Base-by-base conservation (phyloP, 352 stramenopile species). In the Nothophytophthora sp. region DNA sequence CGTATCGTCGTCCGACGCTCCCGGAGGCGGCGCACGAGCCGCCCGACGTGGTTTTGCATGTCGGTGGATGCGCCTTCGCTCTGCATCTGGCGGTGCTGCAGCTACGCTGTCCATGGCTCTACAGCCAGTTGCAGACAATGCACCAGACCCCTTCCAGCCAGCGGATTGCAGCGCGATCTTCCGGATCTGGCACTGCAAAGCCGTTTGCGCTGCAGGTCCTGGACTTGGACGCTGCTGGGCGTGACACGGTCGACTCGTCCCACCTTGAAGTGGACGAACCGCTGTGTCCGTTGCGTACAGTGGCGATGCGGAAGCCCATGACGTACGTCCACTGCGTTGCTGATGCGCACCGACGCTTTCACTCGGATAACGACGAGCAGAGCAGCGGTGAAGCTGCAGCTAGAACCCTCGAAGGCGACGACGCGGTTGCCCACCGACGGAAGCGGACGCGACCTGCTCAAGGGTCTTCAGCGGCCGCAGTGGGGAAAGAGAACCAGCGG, bases 21-120 rank as follows among this genome's bases (percentile, higher is more conserved):
- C 39, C 45, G 0, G 33, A 67, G 16, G 44, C 46, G 39, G 43
- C 47, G 10, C 44, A 50, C 23, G 5, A 24, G 5, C 45, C 44
- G 7, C 50, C 61, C 18, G 73, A 88, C 46, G 41, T 78, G 11
- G 48, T 81, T 25, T 39, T 89, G 19, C 73, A 85, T 44, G 73
- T 85, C 1, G 57, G 63, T 11, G 50, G 49, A 37, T 89, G 77
- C 55, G 59, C 70, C 32, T 85, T 88, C 37, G 52, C 53, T 0
- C 6, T 86, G 16, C 67, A 83, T 28, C n/a, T 46, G 15, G 42
- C 36, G 4, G 45, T 76, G 23, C 15, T 85, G 32, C 47, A 58
- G 37, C 52, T 48, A 9, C 61, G 66, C 41, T 69, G 74, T 44
- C 55, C 29, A 4, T 57, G 63, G 25, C 55, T 88, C 4, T 50